Base-by-base conservation (phyloP, 495 filamentous ascomycete genomes). In the Penicillium pulvis region DNA sequence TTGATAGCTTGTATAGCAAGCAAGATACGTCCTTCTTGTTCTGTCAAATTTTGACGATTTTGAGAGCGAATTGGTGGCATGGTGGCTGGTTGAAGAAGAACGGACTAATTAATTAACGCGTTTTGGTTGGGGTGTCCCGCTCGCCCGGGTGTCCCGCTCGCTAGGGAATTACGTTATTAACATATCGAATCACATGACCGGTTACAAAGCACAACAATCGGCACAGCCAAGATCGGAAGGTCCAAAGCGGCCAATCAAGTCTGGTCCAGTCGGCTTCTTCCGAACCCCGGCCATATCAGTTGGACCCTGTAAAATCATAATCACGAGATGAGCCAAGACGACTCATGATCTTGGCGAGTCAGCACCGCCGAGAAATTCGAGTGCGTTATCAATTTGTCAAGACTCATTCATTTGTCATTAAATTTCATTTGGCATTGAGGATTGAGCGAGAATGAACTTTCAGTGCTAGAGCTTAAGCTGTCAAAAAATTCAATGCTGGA, bases 271-370 rank as follows among this genome's bases (percentile, higher is more conserved):
- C 64, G 58, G 53, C 24, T 35, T 44, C 11, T 39, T 39, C 56
- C 55, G 64, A 41, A 23, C 20, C 20, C 20, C 20, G 20, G 2
- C 20, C 19, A 59, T 62, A 65, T 65, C 62, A 11, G 41, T 14
- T 51, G 53, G 35, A 53, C 59, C 53, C 36, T 58, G 45, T 11
- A 45, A 20, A 45, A 2, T 31, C 47, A n/a, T n/a, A 28, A 4
- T 7, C 6, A 7, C n/a, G 47, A 28, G 30, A 50, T 31, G 9
- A 33, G 30, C 39, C 39, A 41, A 41, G 39, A 41, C 3, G 16
- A 14, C 39, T n/a, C 6, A 14, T 23, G 20, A 52, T 14, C 43
- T 17, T 42, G 49, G 26, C 31, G 1, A 39, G 31, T 36, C 30
- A 39, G 49, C 30, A 52, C 6, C 16, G 14, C 16, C n/a, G 39